Evolutionary conservation across 1,139 yeast species (phyloP), one percentile per base, ranked within the genome.

Genomic region (Pichia sp.): DNA sequence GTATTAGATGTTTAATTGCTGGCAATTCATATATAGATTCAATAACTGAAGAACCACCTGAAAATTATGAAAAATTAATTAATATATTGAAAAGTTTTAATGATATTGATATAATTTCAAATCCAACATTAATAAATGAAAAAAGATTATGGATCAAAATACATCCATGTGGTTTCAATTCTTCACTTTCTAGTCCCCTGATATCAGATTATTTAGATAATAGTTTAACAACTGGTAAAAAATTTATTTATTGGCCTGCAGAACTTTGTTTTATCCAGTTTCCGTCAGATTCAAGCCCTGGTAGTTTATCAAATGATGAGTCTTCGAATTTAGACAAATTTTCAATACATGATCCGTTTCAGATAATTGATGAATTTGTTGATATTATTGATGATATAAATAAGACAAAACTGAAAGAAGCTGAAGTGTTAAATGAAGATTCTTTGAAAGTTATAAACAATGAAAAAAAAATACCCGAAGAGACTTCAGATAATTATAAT

Each of bases 171-270:
- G 60, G 83, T 44, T 76, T 74, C 50, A 89, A 82, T 58, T 67
- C 82, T 48, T 82, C 80, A 60, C 84, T 82, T 32, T 74, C 79
- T 51, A 80, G 89, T 0, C 80, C 87, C 0, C 69, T 70, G 12
- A 71, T 83, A 3, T 67, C 87, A 10, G 69, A 71, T 31, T 83
- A 65, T 50, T 55, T 56, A 25, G 56, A 58, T 27, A 41, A 51
- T 61, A 54, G 66, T 69, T 4, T 78, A 73, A 46, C 55, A 2
- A 73, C 71, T 11, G 79, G 79, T 55, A 70, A 69, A 31, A 80
- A 81, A 56, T 77, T 69, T 47, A 74, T 84, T 2, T 63, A 78
- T 41, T 84, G 94, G 94, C 94, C 94, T 0, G 66, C 82, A 61
- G 74, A 73, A 42, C 64, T 83, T 25, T 81, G 90, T 54, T 68